Evolutionary conservation across 202 grass and related monocot genomes (phyloP).

Genomic region (Cymbopogon flexuosus): DNA sequence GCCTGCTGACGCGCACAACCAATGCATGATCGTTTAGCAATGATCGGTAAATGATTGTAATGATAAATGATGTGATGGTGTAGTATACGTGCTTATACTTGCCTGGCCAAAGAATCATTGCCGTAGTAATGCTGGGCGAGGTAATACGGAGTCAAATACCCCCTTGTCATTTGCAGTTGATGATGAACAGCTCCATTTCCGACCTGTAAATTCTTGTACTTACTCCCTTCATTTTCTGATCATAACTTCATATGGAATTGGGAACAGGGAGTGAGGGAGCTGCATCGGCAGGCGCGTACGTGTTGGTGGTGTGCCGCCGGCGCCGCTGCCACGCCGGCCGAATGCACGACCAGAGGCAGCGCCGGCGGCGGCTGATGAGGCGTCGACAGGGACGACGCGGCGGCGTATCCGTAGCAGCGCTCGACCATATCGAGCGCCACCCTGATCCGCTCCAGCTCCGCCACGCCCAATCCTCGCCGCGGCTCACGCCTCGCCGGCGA

Average conservation of each 20-base stretch:
- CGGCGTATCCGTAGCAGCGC: slow-evolving; percentile 18
- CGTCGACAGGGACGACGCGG: background rate
- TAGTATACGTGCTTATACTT: background rate
- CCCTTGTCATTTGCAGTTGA: background rate
- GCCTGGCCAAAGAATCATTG: slow-evolving; percentile 21
- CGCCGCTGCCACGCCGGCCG: background rate
- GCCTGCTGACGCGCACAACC: slow-evolving; percentile 12
- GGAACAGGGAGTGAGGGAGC: background rate
- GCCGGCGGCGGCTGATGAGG: background rate
- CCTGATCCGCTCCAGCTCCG: slow-evolving; percentile 47
- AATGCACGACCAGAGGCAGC: background rate
- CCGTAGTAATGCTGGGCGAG: background rate
- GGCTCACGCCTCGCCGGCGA: slow-evolving; percentile 20
- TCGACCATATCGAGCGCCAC: slow-evolving; percentile 31
- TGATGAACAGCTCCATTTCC: slow-evolving; percentile 2
- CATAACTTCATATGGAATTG: background rate
- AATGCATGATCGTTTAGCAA: background rate
- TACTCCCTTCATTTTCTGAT: background rate
- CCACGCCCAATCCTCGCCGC: slow-evolving; percentile 45
- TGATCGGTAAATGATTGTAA: background rate
- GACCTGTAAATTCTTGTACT: slow-evolving; percentile 3
- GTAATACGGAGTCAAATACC: slow-evolving; percentile 7
- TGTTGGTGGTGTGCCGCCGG: background rate
- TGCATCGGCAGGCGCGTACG: background rate
- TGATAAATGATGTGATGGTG: too few relatives aligned